These are phyloP conservation scores for Cyclotella baltica DNA, from an alignment of 108 stramenopile genomes.

Conservation along the genomic window DNA sequence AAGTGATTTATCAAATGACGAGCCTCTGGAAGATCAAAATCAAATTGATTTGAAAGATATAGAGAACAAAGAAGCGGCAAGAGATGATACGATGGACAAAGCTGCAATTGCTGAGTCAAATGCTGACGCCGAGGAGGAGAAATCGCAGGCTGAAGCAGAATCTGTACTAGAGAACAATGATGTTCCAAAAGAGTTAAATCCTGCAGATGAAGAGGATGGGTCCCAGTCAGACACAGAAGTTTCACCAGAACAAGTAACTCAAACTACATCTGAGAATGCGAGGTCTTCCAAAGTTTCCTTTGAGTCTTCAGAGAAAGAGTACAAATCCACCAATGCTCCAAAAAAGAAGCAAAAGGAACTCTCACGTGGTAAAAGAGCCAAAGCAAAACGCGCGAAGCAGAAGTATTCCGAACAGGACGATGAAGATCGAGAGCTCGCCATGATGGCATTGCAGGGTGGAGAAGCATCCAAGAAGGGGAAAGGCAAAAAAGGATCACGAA, in stretches of 20 bases:
- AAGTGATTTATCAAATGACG: not conserved
- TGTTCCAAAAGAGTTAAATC: no score
- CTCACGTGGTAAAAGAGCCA: slow-evolving; percentile 77
- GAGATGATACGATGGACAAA: not conserved
- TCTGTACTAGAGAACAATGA: no score
- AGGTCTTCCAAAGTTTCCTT: slow-evolving; percentile 2
- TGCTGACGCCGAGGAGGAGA: no score
- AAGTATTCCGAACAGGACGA: slow-evolving; percentile 98
- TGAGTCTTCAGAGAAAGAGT: not conserved
- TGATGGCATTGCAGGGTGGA: slow-evolving; percentile 91
- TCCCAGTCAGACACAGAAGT: slow-evolving; percentile 2
- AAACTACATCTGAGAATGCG: not conserved
- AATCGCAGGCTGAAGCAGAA: no score
- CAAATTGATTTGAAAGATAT: not conserved
- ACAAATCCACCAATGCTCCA: slow-evolving; percentile 2
- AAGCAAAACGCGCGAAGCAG: slow-evolving; percentile 69
- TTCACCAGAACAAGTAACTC: not conserved
- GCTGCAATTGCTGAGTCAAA: not conserved
- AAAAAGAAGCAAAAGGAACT: slow-evolving; percentile 77
- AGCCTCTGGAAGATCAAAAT: not conserved
- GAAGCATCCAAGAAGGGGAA: slow-evolving; percentile 68
- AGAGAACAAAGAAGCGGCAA: not conserved
- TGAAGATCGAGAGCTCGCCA: slow-evolving; percentile 92
- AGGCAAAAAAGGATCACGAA: slow-evolving; percentile 47
- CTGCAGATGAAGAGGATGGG: slow-evolving; percentile 30